These are phyloP conservation scores for Chaetomium sp. DNA, from an alignment of 2,329 filamentous ascomycete genomes.

Conservation along the genomic window DNA sequence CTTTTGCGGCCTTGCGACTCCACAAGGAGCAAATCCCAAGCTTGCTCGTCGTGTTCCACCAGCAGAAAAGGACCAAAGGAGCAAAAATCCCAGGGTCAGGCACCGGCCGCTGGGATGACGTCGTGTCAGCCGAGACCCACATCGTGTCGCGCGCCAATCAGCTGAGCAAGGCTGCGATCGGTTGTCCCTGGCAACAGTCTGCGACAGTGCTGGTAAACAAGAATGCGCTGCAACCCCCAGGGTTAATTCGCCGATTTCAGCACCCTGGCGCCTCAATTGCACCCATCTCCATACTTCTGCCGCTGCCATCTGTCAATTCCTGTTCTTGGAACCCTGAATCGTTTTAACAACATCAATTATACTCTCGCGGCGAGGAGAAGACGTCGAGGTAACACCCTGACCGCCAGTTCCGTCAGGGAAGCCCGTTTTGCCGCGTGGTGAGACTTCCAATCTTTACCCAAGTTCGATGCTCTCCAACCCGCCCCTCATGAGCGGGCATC, in stretches of 20 bases:
- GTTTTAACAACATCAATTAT: neutral
- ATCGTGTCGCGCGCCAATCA: neutral
- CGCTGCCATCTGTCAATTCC: slow-evolving; percentile 11
- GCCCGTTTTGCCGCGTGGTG: too few species aligned
- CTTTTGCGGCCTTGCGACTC: too few species aligned
- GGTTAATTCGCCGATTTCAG: slow-evolving; percentile 10
- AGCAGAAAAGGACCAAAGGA: too few species aligned
- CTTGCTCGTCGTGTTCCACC: too few species aligned
- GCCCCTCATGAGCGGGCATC: slow-evolving; percentile 58
- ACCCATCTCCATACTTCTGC: slow-evolving; percentile 17
- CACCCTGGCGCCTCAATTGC: slow-evolving; percentile 19
- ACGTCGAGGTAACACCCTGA: too few species aligned
- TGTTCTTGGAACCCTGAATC: slow-evolving; percentile 9
- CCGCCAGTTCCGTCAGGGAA: too few species aligned
- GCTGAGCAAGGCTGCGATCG: neutral
- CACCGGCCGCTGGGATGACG: too few species aligned
- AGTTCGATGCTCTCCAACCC: slow-evolving; percentile 35
- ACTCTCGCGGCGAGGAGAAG: too few species aligned
- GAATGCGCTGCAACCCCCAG: slow-evolving; percentile 16
- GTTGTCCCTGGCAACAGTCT: slow-evolving; percentile 15
- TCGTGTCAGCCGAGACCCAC: too few species aligned
- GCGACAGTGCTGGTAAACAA: slow-evolving; percentile 17
- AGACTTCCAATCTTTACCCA: neutral
- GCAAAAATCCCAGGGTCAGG: too few species aligned
- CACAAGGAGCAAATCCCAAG: too few species aligned